Evolutionary conservation across 2,329 filamentous ascomycete species (phyloP).

Genomic region (Colletotrichum graminicola): DNA sequence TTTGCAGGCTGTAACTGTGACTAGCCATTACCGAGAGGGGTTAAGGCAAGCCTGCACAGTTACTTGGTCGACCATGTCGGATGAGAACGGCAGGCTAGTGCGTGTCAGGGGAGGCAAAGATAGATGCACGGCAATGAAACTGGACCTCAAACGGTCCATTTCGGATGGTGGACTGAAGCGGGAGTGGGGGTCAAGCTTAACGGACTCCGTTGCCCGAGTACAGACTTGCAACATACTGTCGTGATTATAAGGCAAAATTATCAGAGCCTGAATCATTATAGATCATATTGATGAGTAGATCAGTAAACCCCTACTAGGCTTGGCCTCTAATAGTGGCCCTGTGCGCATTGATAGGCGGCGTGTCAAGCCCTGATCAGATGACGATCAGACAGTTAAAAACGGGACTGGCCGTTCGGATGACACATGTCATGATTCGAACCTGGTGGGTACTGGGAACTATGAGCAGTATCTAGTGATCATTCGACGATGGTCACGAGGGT

Average conservation of each 20-base stretch:
- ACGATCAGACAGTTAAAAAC: constrained; percentile 36
- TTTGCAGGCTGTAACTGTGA: constrained; percentile 12
- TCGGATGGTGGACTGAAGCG: background rate
- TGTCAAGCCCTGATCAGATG: constrained; percentile 37
- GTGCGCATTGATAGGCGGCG: constrained; percentile 18
- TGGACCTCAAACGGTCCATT: no score
- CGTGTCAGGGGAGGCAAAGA: background rate
- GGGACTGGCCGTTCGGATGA: constrained; percentile 37
- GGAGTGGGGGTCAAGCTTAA: background rate
- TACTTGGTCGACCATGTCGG: constrained; percentile 3
- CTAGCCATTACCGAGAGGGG: constrained; percentile 19
- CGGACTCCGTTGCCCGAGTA: no score
- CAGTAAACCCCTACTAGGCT: no score
- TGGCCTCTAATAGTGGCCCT: background rate
- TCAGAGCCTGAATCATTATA: no score
- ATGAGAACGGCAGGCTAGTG: constrained; percentile 36
- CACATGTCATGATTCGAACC: constrained; percentile 24
- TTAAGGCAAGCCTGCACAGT: constrained; percentile 11
- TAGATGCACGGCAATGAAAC: background rate
- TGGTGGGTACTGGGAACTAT: constrained; percentile 4
- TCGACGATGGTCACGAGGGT: constrained; percentile 6
- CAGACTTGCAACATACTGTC: background rate
- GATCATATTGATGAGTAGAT: background rate
- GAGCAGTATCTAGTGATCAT: background rate
- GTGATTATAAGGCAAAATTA: background rate